Base-by-base conservation (phyloP, 495 filamentous ascomycete species). In the Pseudoneurospora amorphoporcata region DNA sequence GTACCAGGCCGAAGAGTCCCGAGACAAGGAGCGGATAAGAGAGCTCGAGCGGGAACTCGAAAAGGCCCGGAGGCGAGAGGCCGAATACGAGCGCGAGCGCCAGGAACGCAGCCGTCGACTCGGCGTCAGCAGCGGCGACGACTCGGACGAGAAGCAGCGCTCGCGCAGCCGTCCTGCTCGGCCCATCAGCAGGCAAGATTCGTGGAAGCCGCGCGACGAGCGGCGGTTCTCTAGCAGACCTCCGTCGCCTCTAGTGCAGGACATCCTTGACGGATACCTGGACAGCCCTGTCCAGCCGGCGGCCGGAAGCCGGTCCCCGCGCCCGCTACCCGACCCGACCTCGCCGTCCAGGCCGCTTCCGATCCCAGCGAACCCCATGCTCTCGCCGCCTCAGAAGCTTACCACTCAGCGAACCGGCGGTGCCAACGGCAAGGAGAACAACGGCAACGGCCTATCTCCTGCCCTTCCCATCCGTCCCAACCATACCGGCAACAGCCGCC, bases 31-130 rank as follows among this genome's bases (percentile, higher is more conserved):
- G 4, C 89, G 93, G 47, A 89, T 98, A 72, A 87, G 88, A 74
- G 89, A 97, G 76, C 86, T 98, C 10, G 95, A 98, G 80, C 86
- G 89, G 38, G 92, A 98, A 79, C 86, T 99, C 2, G 92, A 94
- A 77, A 84, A 89, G 73, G 95, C 95, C 3, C 91, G 94, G 73
- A 90, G 95, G 74, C 90, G 95, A 10, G 95, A 99, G 77, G 86
- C 86, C 45, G 86, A 93, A 77, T 99, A 98, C 76, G 88, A 97
- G 80, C 85, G 84, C 47, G 94, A 94, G 78, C 89, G 94, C 61
- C 89, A 94, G 79, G 89, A 86, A 43, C 87, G 87, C 23, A 76
- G 76, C 37, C 83, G 77, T 77, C 72, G 73, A 76, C 75, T 76
- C 35, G 82, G 81, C 58, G 75, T 78, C 61, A 77, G 77, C n/a